Evolutionary conservation across 164 flowering plant genomes (phyloP), one percentile per base, ranked within the genome.

Genomic region (Aristolochia contorta): DNA sequence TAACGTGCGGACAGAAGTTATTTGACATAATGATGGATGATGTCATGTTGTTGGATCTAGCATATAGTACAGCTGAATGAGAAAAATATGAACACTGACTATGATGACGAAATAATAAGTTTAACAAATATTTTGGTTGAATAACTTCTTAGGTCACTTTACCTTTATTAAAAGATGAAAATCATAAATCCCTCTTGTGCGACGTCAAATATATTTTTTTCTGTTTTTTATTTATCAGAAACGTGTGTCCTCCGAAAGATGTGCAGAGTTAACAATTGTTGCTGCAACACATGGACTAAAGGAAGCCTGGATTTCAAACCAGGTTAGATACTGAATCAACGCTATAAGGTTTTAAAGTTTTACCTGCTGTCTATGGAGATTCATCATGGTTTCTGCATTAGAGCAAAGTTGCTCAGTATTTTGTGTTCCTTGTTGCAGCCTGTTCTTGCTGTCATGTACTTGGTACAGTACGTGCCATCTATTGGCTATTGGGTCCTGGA

Each of bases 231-330:
- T 47, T 27, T 46, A 27, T 55, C 90, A 93, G 97, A 88, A 79
- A 71, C 91, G 84, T 50, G 80, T 93, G 41, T 75, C 96, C 53
- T 74, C 95, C 20, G 84, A 86, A 78, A 81, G 92, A 67, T 93
- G 95, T 75, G 97, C 84, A 16, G 91, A 93, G 69, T 80, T 93
- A 67, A 85, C 92, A 24, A 79, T 90, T 7, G 66, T 90, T 65
- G 97, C 97, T 56, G 93, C 93, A 21, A 75, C 87, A 60, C 96
- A 90, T 79, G 86, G 88, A 45, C 70, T 90, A 47, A 93, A 93
- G 75, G 99, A 93, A 79, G 97, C 56, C 66, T 93, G 99, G 99
- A 90, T 93, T 71, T 85, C 99, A 48, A 68, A 84, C 72, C 99
- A 93, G 87, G 99, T 90, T 33, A 64, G 43, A 6, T 37, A 37